A percentile compares a stretch with the other conserved stretches of the same genome.
phyloP scores from a whole-genome alignment of 768 basidiomycete genomes.

The Suillus subaureus region DNA sequence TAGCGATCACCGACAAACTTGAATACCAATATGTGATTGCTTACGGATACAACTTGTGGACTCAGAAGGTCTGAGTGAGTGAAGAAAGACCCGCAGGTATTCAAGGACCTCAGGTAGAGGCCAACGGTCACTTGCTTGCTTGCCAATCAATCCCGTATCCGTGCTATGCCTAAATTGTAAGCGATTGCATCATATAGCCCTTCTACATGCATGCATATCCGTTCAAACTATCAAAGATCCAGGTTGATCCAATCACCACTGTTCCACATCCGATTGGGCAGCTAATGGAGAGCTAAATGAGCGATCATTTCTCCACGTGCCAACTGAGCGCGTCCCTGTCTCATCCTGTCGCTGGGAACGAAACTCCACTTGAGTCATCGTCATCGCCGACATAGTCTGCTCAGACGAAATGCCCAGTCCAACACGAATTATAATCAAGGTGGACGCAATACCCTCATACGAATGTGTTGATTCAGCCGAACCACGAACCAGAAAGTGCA shows the following conservation, averaged over 20 bases:
- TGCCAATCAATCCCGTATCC: background rate
- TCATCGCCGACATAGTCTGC: background rate
- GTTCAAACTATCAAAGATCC: background rate
- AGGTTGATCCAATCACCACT: background rate
- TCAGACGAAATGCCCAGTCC: conserved; percentile 17
- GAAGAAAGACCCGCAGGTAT: too few relatives aligned
- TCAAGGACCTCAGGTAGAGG: too few relatives aligned
- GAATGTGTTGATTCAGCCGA: background rate
- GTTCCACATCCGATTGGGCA: background rate
- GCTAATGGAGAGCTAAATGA: background rate
- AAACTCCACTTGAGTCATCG: conserved; percentile 1
- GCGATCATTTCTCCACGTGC: background rate
- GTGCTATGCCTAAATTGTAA: background rate
- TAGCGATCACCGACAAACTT: too few relatives aligned
- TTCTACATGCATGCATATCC: background rate
- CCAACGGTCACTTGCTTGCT: background rate
- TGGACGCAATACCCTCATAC: conserved; percentile 18
- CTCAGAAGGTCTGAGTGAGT: too few relatives aligned
- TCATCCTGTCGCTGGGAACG: background rate
- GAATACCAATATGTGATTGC: too few relatives aligned
- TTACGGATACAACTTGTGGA: too few relatives aligned
- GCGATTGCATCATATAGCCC: background rate
- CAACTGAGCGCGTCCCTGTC: background rate
- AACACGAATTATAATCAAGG: conserved; percentile 23
- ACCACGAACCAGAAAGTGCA: background rate